Conservation (phyloP, 108 stramenopile species). For the Schizochytrium sp. region DNA sequence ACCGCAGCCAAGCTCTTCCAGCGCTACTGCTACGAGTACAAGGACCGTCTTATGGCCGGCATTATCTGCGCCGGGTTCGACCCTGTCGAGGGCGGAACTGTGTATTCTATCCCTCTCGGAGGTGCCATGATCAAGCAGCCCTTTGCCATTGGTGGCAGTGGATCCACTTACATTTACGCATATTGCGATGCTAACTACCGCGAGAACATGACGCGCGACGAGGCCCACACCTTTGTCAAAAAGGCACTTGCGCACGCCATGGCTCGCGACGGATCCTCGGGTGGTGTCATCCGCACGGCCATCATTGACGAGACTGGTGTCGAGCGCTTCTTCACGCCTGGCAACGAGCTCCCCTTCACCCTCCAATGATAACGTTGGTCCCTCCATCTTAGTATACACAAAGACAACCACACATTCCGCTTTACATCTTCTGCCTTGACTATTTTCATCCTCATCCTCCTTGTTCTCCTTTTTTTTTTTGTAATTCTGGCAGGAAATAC, state of each 20-base stretch:
- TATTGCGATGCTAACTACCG: conserved; percentile 71
- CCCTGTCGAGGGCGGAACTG: conserved; percentile 71
- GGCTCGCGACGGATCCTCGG: conserved; percentile 90
- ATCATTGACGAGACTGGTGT: conserved; percentile 58
- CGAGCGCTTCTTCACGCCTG: conserved; percentile 65
- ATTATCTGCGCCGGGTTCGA: conserved; percentile 97
- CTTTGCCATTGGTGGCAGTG: conserved; percentile 83
- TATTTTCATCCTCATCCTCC: too few relatives aligned
- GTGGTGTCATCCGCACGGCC: conserved; percentile 86
- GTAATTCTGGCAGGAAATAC: too few relatives aligned
- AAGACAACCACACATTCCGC: too few relatives aligned
- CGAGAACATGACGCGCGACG: conserved; percentile 73
- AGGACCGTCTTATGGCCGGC: conserved; percentile 84
- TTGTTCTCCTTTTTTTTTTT: too few relatives aligned
- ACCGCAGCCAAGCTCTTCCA: conserved; percentile 78
- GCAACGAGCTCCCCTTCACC: conserved; percentile 53
- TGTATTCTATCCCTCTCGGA: conserved; percentile 81
- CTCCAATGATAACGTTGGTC: not conserved
- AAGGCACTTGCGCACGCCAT: conserved; percentile 88
- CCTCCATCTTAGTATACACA: too few relatives aligned
- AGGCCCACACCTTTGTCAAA: conserved; percentile 67
- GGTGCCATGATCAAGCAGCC: conserved; percentile 82
- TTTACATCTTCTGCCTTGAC: too few relatives aligned
- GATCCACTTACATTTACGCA: conserved; percentile 83
- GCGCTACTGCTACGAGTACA: conserved; percentile 82